phyloP scores from a whole-genome alignment of 1,284 basidiomycete genomes.

The Sanghuangporus sanghuang region DNA sequence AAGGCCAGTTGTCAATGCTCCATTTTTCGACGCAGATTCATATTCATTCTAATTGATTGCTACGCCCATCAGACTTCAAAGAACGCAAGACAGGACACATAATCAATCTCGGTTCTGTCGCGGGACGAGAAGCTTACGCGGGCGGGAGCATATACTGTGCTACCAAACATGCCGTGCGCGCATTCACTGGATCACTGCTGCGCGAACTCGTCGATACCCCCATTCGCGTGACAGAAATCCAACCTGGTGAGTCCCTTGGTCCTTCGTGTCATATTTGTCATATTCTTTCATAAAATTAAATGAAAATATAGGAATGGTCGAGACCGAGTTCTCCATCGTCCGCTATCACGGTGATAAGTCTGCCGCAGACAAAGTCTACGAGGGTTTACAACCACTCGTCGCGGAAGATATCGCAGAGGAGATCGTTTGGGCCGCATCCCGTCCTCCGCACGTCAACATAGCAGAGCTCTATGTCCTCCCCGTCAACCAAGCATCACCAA shows the following conservation, averaged over 20 bases:
- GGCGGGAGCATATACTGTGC: slow-evolving; percentile 82
- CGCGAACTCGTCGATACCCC: slow-evolving; percentile 88
- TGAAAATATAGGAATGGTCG: slow-evolving; percentile 66
- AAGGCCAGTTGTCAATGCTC: slow-evolving; percentile 39
- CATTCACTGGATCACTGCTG: slow-evolving; percentile 81
- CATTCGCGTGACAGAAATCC: slow-evolving; percentile 88
- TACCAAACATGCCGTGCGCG: slow-evolving; percentile 85
- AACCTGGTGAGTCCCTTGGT: slow-evolving; percentile 56
- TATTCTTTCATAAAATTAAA: not conserved
- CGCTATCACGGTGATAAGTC: slow-evolving; percentile 81
- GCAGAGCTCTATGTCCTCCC: slow-evolving; percentile 78
- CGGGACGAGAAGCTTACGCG: slow-evolving; percentile 86
- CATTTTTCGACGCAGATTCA: not conserved
- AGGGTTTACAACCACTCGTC: slow-evolving; percentile 69
- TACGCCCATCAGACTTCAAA: slow-evolving; percentile 71
- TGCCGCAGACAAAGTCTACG: slow-evolving; percentile 86
- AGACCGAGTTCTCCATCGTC: slow-evolving; percentile 88
- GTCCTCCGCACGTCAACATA: slow-evolving; percentile 83
- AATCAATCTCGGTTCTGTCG: slow-evolving; percentile 94
- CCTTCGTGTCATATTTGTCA: not conserved
- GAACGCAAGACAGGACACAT: slow-evolving; percentile 83
- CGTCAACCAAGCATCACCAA: slow-evolving; percentile 75
- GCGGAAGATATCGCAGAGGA: slow-evolving; percentile 92
- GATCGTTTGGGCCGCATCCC: slow-evolving; percentile 91
- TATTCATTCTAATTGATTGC: not conserved